phyloP scores from a whole-genome alignment of 164 flowering plant genomes.

The Liquidambar formosana region DNA sequence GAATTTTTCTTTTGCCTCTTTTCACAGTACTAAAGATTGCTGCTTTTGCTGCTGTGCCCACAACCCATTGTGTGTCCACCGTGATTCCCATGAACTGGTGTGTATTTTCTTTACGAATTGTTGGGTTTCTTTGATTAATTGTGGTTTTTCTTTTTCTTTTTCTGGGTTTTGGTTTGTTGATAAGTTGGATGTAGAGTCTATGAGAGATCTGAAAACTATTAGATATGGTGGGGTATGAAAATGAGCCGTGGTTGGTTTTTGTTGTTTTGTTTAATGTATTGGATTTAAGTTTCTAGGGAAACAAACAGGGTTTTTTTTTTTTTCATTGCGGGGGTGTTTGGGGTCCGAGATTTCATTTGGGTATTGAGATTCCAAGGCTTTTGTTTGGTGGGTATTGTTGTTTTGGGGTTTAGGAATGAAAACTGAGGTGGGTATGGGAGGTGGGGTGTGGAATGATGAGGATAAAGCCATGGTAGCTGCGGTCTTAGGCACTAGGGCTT shows the following conservation, averaged over 20 bases:
- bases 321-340: not conserved
- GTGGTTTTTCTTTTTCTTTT: not conserved
- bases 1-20: no score
- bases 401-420: conserved; percentile 34
- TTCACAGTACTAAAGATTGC: conserved; percentile 2
- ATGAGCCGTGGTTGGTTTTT: conserved; percentile 6
- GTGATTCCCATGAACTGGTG: conserved; percentile 13
- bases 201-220: conserved; percentile 25
- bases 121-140: not conserved
- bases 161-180: conserved; percentile 22
- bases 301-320: not conserved
- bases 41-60: not conserved
- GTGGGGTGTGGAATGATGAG: conserved; percentile 57
- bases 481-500: conserved; percentile 66
- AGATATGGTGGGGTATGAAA: not conserved
- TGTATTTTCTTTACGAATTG: conserved; percentile 13
- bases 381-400: conserved; percentile 8
- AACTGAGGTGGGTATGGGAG: conserved; percentile 44
- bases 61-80: conserved; percentile 2
- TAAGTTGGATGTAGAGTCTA: not conserved
- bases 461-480: conserved; percentile 67
- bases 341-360: conserved; percentile 18
- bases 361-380: conserved; percentile 6
- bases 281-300: conserved; percentile 4
- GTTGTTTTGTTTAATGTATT: not conserved